Evolutionary conservation across 441 rosid species (phyloP), one percentile per base, ranked within the genome.

Genomic region (Iberis amara): DNA sequence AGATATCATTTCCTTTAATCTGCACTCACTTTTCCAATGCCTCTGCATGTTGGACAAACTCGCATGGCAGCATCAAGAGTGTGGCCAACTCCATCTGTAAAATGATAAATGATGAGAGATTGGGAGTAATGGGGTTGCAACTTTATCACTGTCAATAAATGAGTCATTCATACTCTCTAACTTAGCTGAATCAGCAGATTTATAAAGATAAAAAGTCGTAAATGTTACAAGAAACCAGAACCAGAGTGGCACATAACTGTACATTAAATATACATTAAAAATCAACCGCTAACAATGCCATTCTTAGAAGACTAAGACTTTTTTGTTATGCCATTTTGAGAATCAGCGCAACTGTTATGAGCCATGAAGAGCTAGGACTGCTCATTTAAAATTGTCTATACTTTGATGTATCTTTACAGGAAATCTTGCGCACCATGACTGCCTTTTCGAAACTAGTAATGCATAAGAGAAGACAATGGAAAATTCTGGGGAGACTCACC

Each of bases 1-100:
- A 53, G 11, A 13, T 18, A 37, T 9, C 37, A 11, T 61, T 52
- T 52, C 38, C 56, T 61, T 56, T 35, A 57, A 47, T 50, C 44
- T 72, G 48, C 33, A 75, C 87, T 82, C 76, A 87, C 96, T 70
- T 70, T 73, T 58, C 96, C 94, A 53, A 69, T 24, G 9, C 98
- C 98, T 68, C 83, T 77, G 75, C 98, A 91, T 47, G 73, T 81
- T 64, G 81, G 79, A 65, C 98, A 87, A 61, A 66, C 59, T 56
- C 57, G 68, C 68, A 62, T 64, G 66, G 70, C 74, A 53, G 92
- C 95, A 72, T 74, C 71, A 60, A 43, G 56, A 12, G 89, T 73
- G 71, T 77, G 74, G 72, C 98, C 98, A 69, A 55, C 72, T 35
- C 96, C 96, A 74, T 77, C 96, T 87, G 78, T 76, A 71, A 71